These are phyloP conservation scores for Globisporangium cederbergense DNA, from an alignment of 352 stramenopile genomes.

Conservation along the genomic window DNA sequence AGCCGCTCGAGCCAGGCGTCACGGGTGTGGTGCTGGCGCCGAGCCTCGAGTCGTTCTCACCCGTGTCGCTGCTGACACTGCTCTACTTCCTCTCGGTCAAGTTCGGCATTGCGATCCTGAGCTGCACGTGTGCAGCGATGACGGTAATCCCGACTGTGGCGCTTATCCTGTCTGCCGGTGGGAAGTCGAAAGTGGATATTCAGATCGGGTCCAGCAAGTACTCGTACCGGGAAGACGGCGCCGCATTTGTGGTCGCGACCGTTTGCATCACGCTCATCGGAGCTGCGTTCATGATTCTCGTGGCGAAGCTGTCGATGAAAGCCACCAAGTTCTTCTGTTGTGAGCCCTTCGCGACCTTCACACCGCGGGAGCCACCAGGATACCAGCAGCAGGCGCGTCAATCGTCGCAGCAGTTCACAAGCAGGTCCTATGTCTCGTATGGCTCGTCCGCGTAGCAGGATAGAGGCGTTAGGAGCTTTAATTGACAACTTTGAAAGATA, in stretches of 20 bases:
- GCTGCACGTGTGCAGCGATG: slow-evolving; percentile 27
- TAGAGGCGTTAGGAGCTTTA: neutral
- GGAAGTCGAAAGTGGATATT: slow-evolving; percentile 19
- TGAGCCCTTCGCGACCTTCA: slow-evolving; percentile 30
- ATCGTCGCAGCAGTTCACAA: slow-evolving; percentile 6
- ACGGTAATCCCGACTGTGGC: slow-evolving; percentile 30
- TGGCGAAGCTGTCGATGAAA: slow-evolving; percentile 34
- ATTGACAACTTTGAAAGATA: too few relatives aligned
- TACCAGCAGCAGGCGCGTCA: slow-evolving; percentile 12
- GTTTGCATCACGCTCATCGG: slow-evolving; percentile 45
- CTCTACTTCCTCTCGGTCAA: slow-evolving; percentile 69
- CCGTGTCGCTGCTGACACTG: slow-evolving; percentile 59
- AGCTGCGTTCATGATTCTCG: slow-evolving; percentile 46
- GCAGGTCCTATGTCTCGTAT: neutral
- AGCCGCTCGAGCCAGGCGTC: neutral
- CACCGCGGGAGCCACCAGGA: neutral
- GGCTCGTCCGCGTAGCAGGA: slow-evolving; percentile 5
- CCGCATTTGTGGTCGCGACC: slow-evolving; percentile 22
- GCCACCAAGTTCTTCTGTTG: slow-evolving; percentile 51
- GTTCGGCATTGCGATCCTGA: slow-evolving; percentile 41
- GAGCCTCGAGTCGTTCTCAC: slow-evolving; percentile 48
- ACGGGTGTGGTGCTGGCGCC: slow-evolving; percentile 28
- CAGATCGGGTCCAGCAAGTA: slow-evolving; percentile 18
- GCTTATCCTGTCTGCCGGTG: slow-evolving; percentile 15
- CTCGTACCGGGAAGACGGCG: slow-evolving; percentile 20